Evolutionary conservation across 2,329 filamentous ascomycete genomes (phyloP).

Genomic region (Alternaria triticina): DNA sequence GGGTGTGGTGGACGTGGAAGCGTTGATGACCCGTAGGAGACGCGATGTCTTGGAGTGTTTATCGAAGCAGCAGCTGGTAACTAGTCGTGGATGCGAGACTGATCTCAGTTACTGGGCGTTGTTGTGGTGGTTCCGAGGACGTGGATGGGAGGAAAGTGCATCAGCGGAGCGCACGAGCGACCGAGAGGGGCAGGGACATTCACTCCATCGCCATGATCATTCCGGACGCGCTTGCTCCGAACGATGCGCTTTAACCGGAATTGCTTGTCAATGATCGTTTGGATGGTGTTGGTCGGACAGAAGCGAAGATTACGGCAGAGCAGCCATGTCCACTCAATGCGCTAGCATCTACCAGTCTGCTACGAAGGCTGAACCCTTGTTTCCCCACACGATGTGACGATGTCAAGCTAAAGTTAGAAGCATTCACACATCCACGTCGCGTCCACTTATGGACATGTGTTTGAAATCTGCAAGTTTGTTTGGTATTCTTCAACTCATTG

Average conservation of each 20-base stretch:
- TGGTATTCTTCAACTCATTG: conserved; percentile 14
- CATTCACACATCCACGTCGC: background rate
- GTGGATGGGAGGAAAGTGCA: conserved; percentile 12
- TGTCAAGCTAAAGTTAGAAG: background rate
- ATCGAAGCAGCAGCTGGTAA: background rate
- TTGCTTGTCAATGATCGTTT: conserved; percentile 14
- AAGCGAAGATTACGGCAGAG: conserved; percentile 7
- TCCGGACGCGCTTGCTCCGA: background rate
- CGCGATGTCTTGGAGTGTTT: background rate
- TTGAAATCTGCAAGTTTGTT: conserved; percentile 22
- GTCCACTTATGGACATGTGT: background rate
- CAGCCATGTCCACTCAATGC: conserved; percentile 25
- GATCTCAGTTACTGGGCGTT: conserved; percentile 5
- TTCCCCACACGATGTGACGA: conserved; percentile 14
- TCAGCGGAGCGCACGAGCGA: conserved; percentile 17
- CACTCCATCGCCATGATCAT: conserved; percentile 18
- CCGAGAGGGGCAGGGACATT: conserved; percentile 27
- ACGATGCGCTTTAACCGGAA: conserved; percentile 7
- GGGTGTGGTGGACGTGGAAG: background rate
- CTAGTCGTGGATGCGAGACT: conserved; percentile 12
- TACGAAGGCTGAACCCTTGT: background rate
- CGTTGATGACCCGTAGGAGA: background rate
- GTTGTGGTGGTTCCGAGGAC: conserved; percentile 1
- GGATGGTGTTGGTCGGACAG: conserved; percentile 22
- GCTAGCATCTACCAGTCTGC: conserved; percentile 9